Percentiles rank a stretch among this genome's conserved stretches.
phyloP scores from a whole-genome alignment of 73 alveolate species.

The Stentor coeruleus region DNA sequence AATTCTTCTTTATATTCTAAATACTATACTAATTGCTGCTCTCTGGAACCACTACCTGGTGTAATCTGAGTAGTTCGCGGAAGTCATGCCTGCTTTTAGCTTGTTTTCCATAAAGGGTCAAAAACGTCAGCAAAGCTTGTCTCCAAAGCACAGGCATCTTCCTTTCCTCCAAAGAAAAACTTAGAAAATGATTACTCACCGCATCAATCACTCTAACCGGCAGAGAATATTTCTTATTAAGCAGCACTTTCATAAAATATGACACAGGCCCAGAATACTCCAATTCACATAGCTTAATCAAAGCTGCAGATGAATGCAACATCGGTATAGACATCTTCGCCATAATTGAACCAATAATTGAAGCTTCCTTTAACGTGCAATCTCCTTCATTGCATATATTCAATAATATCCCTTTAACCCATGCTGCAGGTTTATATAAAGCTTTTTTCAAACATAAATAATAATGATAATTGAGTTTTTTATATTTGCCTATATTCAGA shows the following conservation, averaged over 20 bases:
- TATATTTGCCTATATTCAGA: constrained; percentile 68
- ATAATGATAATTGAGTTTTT: constrained; percentile 79
- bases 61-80: not conserved
- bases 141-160: constrained; percentile 87
- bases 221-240: constrained; percentile 81
- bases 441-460: constrained; percentile 81
- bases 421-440: constrained; percentile 86
- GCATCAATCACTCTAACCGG: constrained; percentile 77
- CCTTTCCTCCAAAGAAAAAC: constrained; percentile 39
- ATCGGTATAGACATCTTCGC: constrained; percentile 77
- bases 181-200: constrained; percentile 68
- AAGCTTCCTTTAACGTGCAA: constrained; percentile 85
- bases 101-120: constrained; percentile 28
- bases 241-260: constrained; percentile 78
- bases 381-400: constrained; percentile 67
- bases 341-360: constrained; percentile 79
- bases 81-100: not conserved
- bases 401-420: constrained; percentile 84
- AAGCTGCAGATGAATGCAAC: constrained; percentile 89
- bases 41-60: no score
- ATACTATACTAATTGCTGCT: no score
- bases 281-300: constrained; percentile 54
- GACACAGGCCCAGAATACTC: constrained; percentile 37
- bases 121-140: constrained; percentile 68
- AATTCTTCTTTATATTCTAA: no score